Evolutionary conservation across 164 flowering plant genomes (phyloP), one percentile per base, ranked within the genome.

Genomic region (Stephania cephalantha): DNA sequence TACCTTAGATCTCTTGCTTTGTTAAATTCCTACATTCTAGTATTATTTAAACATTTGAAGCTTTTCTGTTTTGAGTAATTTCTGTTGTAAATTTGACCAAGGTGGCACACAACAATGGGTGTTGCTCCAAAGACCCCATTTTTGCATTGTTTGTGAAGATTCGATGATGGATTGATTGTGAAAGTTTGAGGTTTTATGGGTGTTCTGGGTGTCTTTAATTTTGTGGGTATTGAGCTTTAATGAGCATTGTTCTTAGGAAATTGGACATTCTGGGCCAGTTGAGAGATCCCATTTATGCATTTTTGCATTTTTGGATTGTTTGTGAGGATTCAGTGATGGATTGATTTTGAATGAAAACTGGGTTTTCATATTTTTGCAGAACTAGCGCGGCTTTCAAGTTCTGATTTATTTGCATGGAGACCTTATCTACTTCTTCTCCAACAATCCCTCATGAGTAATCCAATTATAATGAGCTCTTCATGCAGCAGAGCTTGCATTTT

Each of bases 401-500:
- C 46, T n/a, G 31, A 35, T 35, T 35, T 35, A 35, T 35, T 35
- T 35, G 42, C 42, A 83, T 80, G 91, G 88, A 78, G 72, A 82
- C 83, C 44, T 73, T 88, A 84, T 75, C 42, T 35, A 2, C 42
- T 35, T 79, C 87, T 78, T 52, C 88, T 5, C 55, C 78, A 61
- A 71, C 87, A 29, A 35, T 86, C 9, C 80, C 87, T 69, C 83
- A 80, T 48, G 92, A 84, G 73, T 76, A 85, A 58, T 87, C 90
- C 25, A 89, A 90, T 68, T 95, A 88, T 76, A 94, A 93, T 77
- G 97, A 91, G 81, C 69, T 83, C 70, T 88, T 92, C 69, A 91
- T 93, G 98, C 90, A 90, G 73, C 92, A 91, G 81, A 90, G 91
- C 82, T 82, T 91, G 86, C 84, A 90, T 29, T 91, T 95, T 83